Conservation (phyloP, 768 basidiomycete species). For the Auricularia sp. region DNA sequence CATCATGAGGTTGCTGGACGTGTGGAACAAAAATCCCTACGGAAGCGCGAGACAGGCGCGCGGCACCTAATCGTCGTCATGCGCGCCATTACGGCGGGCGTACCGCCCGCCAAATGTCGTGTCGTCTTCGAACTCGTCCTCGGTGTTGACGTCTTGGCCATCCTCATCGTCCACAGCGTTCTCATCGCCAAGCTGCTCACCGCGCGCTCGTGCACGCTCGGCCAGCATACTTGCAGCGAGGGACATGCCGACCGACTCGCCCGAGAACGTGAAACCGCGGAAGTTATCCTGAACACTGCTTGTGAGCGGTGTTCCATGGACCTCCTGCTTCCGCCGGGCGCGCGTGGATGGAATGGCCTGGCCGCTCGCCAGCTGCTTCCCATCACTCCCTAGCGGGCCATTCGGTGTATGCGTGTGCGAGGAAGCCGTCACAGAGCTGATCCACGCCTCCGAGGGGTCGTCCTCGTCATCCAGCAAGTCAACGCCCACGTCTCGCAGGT, state of each 20-base stretch:
- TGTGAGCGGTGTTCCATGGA: slow-evolving; percentile 63
- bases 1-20: not conserved
- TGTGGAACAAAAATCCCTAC: not conserved
- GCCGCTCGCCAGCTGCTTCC: slow-evolving; percentile 9
- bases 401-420: slow-evolving; percentile 50
- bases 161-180: slow-evolving; percentile 20
- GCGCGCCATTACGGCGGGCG: slow-evolving; percentile 44
- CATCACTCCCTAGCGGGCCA: slow-evolving; percentile 66
- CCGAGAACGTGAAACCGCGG: slow-evolving; percentile 84
- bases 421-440: slow-evolving; percentile 33
- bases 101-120: slow-evolving; percentile 59
- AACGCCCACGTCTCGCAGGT: slow-evolving; percentile 60
- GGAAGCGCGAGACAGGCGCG: slow-evolving; percentile 11
- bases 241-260: slow-evolving; percentile 23
- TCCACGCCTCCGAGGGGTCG: slow-evolving; percentile 68
- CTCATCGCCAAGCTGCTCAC: slow-evolving; percentile 27
- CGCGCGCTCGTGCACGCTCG: slow-evolving; percentile 6
- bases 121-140: slow-evolving; percentile 69
- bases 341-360: slow-evolving; percentile 45
- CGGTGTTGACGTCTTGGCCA: slow-evolving; percentile 36
- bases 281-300: slow-evolving; percentile 95
- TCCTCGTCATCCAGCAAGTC: slow-evolving; percentile 35
- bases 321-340: slow-evolving; percentile 35
- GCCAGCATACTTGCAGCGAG: slow-evolving; percentile 4
- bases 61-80: slow-evolving; percentile 26